These are phyloP conservation scores for Diaporthe sp. DNA, from an alignment of 2,329 filamentous ascomycete species.

Conservation along the genomic window DNA sequence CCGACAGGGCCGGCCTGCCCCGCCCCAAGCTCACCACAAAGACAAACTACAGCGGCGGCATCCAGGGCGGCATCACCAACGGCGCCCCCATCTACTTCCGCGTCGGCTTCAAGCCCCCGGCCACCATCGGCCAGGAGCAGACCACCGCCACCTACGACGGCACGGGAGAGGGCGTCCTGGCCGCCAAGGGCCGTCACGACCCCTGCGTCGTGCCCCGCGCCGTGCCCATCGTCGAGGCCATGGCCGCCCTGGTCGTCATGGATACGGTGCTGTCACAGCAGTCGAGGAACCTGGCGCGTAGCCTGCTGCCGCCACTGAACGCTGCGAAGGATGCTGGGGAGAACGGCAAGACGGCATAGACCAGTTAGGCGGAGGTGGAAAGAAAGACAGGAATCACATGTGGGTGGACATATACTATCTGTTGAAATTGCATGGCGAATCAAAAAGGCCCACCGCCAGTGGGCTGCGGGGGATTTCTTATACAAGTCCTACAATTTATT, in stretches of 20 bases:
- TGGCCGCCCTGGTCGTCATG: conserved; percentile 90
- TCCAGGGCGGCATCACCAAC: conserved; percentile 96
- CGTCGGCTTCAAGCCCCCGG: conserved; percentile 93
- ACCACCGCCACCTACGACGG: conserved; percentile 85
- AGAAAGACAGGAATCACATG: background rate
- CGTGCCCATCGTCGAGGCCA: conserved; percentile 90
- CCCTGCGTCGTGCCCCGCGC: conserved; percentile 92
- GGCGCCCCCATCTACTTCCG: conserved; percentile 95
- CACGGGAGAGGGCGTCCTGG: conserved; percentile 78
- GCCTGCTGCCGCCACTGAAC: conserved; percentile 58
- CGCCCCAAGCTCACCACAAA: conserved; percentile 81
- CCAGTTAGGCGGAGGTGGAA: background rate
- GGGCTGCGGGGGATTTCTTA: background rate
- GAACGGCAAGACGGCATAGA: conserved; percentile 36
- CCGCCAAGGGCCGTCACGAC: conserved; percentile 94
- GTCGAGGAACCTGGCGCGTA: conserved; percentile 64
- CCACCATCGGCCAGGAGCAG: conserved; percentile 93
- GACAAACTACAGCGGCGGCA: conserved; percentile 95
- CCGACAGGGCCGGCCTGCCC: conserved; percentile 60
- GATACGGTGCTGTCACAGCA: conserved; percentile 90
- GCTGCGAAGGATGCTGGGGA: conserved; percentile 49
- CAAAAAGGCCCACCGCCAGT: background rate
- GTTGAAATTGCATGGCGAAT: background rate
- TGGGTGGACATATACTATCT: background rate
- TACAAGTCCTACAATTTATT: background rate